Base-by-base conservation (phyloP, 257 asterid genomes). In the Solanum rostratum region DNA sequence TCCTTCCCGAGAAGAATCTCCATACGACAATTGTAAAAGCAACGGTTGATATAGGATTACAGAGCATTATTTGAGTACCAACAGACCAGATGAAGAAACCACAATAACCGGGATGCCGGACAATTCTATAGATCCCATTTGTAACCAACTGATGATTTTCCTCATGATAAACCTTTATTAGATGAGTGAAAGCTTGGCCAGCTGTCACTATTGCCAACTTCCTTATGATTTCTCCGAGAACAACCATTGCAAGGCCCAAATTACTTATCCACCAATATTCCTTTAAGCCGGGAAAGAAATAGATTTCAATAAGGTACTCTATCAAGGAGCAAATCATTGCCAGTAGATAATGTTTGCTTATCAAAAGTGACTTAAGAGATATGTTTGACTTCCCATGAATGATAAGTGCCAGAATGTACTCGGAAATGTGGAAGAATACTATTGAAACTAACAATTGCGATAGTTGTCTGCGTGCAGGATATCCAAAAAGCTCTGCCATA, bases 121-220 rank as follows among this genome's bases (percentile, higher is more conserved):
- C 81, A 80, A 85, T 90, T 82, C 73, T 87, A 85, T 92, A 96
- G 49, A 93, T 81, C 71, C 99, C 98, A 68, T 90, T 88, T 5
- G 93, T 96, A n/a, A 96, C 89, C 92, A 96, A 87, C 20, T 79
- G 86, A 84, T 95, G 99, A 85, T 89, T 87, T 50, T 96, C 97
- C 81, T 93, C 95, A 9, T 86, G 98, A 76, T 85, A 57, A 83
- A 86, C 81, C 91, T 87, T 94, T 43, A 96, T 94, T 49, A 94
- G 93, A 88, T 94, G 99, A 84, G 95, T 93, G 88, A 96, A 95
- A 79, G 98, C 91, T 76, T 88, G 91, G 27, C 99, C 98, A 19
- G 98, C 98, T 41, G 99, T 95, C 65, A 95, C 57, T 85, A 96
- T 95, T 49, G 99, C 99, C 83, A 88, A 41, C 86, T 95, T 96